Base-by-base conservation (phyloP, 768 basidiomycete genomes). In the Trametes maxima region DNA sequence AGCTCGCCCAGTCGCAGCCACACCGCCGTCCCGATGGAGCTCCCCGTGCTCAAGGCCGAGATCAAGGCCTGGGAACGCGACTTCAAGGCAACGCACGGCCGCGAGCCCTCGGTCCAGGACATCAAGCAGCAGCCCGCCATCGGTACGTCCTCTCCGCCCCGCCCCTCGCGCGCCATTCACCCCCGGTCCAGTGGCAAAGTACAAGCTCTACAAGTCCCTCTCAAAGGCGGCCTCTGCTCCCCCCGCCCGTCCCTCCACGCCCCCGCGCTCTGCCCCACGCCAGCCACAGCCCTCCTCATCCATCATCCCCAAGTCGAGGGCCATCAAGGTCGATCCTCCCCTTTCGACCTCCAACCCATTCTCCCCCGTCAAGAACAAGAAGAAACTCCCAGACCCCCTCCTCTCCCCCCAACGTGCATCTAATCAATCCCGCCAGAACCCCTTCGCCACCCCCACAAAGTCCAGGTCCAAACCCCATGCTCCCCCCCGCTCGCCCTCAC, bases 201-300 rank as follows among this genome's bases (percentile, higher is more conserved):
- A 94, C 78, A 92, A 82, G 73, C 80, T 84, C 33, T 92, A 93
- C 80, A 93, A 92, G 80, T 85, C 81, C 60, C 80, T 92, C 37
- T 82, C 81, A 57, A 92, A 88, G 63, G 60, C 71, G 16, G 60
- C 69, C 19, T 62, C 73, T 52, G 71, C 68, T 25, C 10, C 79
- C 78, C 19, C 79, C 75, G 64, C 78, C 60, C 63, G 69, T 53
- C 70, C 74, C 13, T 67, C 74, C 37, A 77, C 75, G 5, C 77
- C 74, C 36, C 74, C 77, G 48, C 69, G 71, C 43, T 59, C 73
- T 21, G 61, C 55, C 40, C 61, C 62, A 60, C 71, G 62, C 51
- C 73, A 70, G 53, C 65, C 59, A 51, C 66, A 72, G 47, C 65
- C 76, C 22, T 65, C 77, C 21, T 75, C 77, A 51, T 72, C 77